Evolutionary conservation across 345 rosid species (phyloP), one percentile per base, ranked within the genome.

Genomic region (Luvunga scandens): DNA sequence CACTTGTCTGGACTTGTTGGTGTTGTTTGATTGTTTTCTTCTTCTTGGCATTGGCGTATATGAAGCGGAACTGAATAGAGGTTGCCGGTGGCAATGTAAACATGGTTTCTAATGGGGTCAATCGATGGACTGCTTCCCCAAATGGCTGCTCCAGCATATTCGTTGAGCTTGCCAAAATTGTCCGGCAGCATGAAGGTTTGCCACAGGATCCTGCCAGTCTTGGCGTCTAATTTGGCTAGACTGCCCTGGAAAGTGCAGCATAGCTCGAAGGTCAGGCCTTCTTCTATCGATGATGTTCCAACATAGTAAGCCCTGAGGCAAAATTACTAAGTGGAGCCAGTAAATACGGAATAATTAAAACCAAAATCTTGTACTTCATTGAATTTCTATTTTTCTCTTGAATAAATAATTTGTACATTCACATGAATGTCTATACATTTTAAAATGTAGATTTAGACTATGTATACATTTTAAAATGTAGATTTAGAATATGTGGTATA

Each of bases 101-200:
- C 84, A 2, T 45, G 79, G 70, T 84, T 84, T 31, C 86, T 64
- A 12, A 6, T 13, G n/a, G 53, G 16, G 34, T 84, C 86, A 66
- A 84, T 84, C 4, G 86, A 38, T 1, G 83, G 86, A 28, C 86
- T 84, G 75, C 86, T 84, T 27, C 80, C 84, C 86, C 86, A 84
- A 0, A 81, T 36, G 18, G 80, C 82, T 50, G 84, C 83, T 36
- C 86, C 86, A 0, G 84, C 80, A 9, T 84, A 84, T 14, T 73
- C 77, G 27, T 77, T 72, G 1, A 13, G 42, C 34, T 66, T 48
- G 48, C 73, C 77, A 0, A 30, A 18, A 71, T 84, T 84, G 36
- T 84, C 80, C 0, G 86, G 84, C 25, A 84, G 7, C 86, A 84
- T 81, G 25, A 50, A 81, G 10, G 83, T 84, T 53, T 71, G 42